phyloP scores from a whole-genome alignment of 345 rosid genomes.

The Aethionema arabicum region DNA sequence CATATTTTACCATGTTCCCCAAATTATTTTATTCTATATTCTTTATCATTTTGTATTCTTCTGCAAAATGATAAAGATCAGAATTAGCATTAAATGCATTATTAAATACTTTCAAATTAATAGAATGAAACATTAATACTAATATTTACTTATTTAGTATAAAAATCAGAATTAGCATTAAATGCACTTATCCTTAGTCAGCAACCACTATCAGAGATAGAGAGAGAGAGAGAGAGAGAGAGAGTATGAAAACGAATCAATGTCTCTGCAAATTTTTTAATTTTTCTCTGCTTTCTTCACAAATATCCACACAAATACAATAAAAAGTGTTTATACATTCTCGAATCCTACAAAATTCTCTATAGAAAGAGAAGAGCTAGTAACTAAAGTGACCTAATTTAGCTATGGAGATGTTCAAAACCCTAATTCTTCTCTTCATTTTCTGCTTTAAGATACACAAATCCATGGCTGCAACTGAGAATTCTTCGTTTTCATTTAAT shows the following conservation, averaged over 20 bases:
- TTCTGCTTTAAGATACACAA: constrained; percentile 36
- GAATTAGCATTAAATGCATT: too few species aligned
- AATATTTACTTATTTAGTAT: not conserved
- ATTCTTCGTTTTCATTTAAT: constrained; percentile 49
- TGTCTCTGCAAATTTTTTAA: constrained; percentile 36
- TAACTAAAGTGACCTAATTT: constrained; percentile 21
- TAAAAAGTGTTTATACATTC: constrained; percentile 9
- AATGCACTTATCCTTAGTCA: constrained; percentile 21
- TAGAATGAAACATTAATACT: too few species aligned
- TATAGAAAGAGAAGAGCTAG: constrained; percentile 12
- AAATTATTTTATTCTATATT: too few species aligned
- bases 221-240: constrained; percentile 12
- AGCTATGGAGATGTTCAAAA: constrained; percentile 28
- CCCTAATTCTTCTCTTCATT: constrained; percentile 37
- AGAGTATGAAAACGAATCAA: constrained; percentile 19
- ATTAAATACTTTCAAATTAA: too few species aligned
- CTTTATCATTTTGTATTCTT: too few species aligned
- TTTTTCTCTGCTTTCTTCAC: constrained; percentile 7
- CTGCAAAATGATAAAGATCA: too few species aligned
- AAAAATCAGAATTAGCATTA: constrained; percentile 2
- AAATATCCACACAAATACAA: constrained; percentile 13
- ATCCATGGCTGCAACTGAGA: constrained; percentile 36
- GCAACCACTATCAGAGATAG: constrained; percentile 20
- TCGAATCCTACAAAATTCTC: constrained; percentile 19
- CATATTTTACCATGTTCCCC: too few species aligned